These are phyloP conservation scores for Asparagopsis taxiformis DNA, from an alignment of 31 red algal genomes.

Conservation along the genomic window DNA sequence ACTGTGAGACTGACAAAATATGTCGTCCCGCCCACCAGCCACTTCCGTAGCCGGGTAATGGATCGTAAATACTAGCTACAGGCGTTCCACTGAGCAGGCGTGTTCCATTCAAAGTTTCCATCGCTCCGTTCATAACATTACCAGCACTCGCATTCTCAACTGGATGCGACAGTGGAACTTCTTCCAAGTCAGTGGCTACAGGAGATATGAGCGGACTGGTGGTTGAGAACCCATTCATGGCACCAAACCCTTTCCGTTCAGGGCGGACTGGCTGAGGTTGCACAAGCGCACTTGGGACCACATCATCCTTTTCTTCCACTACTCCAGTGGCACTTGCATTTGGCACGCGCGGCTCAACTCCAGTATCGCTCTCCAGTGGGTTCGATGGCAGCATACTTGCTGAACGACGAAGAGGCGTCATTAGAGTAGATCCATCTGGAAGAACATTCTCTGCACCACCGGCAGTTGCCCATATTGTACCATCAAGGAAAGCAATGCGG, in stretches of 20 bases:
- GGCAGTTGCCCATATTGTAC: constrained; percentile 67
- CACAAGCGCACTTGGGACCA: not conserved
- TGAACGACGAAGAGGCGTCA: not conserved
- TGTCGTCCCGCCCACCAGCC: constrained; percentile 85
- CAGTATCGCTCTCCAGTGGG: not conserved
- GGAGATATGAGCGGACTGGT: not conserved
- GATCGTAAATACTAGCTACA: constrained; percentile 11
- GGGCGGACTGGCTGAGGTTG: not conserved
- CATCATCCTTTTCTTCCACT: not conserved
- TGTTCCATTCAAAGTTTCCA: constrained; percentile 7
- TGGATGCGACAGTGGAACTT: not conserved
- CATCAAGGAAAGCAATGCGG: constrained; percentile 81
- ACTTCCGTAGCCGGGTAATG: constrained; percentile 72
- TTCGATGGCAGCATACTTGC: not conserved
- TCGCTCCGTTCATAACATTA: not conserved
- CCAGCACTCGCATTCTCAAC: not conserved
- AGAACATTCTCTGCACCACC: constrained; percentile 46
- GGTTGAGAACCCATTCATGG: not conserved
- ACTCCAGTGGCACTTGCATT: not conserved
- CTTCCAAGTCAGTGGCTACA: not conserved
- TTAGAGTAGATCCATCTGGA: constrained; percentile 12
- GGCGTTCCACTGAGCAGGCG: not conserved
- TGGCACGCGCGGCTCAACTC: not conserved
- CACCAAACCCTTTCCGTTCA: not conserved
- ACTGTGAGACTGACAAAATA: constrained; percentile 92